A percentile compares a stretch with the other conserved stretches of the same genome.
These are phyloP conservation scores for Capronia americana DNA, from an alignment of 2,329 filamentous ascomycete genomes.

Conservation along the genomic window DNA sequence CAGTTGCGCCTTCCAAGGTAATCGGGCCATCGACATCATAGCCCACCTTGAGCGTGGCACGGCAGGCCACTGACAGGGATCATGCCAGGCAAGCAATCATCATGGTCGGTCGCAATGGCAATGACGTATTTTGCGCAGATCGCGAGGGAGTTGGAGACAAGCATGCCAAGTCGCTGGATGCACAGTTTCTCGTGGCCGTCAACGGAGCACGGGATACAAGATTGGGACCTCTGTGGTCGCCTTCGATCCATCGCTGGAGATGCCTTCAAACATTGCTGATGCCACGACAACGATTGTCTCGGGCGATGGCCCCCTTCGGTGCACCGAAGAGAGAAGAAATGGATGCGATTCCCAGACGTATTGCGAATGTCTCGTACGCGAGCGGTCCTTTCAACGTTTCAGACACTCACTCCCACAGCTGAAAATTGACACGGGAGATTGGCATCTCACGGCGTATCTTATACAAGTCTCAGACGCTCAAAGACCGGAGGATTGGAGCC, in stretches of 20 bases:
- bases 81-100: conserved; percentile 12
- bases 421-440: too few species aligned
- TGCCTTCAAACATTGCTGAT: too few species aligned
- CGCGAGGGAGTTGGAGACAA: neutral
- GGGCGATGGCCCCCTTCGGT: too few species aligned
- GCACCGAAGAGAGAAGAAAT: too few species aligned
- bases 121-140: neutral
- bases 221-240: too few species aligned
- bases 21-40: conserved; percentile 16
- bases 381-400: too few species aligned
- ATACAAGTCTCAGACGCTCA: neutral
- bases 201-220: too few species aligned
- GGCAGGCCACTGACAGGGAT: conserved; percentile 5
- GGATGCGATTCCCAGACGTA: too few species aligned
- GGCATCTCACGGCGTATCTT: neutral
- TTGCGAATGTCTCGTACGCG: too few species aligned
- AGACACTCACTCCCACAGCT: too few species aligned
- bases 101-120: neutral
- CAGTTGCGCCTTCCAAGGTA: neutral
- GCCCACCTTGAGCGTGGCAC: neutral
- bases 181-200: neutral
- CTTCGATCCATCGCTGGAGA: too few species aligned
- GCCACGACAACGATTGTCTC: too few species aligned
- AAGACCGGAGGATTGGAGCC: neutral
- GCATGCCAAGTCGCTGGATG: conserved; percentile 5